These are phyloP conservation scores for Exophiala bonariae DNA, from an alignment of 2,329 filamentous ascomycete species.

Conservation along the genomic window DNA sequence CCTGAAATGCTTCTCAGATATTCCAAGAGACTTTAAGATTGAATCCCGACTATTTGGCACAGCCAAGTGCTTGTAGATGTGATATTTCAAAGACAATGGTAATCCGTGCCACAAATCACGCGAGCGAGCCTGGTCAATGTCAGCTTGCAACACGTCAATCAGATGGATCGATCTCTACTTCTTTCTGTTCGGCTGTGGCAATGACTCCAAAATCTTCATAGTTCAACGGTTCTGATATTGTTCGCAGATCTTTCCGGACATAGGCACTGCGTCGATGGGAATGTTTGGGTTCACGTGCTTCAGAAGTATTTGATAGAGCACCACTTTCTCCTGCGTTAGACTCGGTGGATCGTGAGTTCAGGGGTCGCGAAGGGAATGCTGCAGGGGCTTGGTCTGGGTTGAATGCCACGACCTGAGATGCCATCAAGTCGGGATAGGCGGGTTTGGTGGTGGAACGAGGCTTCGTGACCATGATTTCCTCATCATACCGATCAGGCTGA, in stretches of 20 bases:
- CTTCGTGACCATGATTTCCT: slow-evolving; percentile 24
- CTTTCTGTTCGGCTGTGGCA: too few relatives aligned
- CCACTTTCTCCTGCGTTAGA: too few relatives aligned
- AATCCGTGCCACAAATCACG: slow-evolving; percentile 12
- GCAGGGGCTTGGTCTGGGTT: slow-evolving; percentile 42
- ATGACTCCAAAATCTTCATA: too few relatives aligned
- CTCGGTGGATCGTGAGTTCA: not conserved
- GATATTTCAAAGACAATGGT: slow-evolving; percentile 17
- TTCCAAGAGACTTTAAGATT: slow-evolving; percentile 2
- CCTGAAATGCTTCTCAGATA: slow-evolving; percentile 13
- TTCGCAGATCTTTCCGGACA: too few relatives aligned
- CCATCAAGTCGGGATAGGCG: slow-evolving; percentile 26
- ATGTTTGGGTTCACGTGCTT: too few relatives aligned
- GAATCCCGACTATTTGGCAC: not conserved
- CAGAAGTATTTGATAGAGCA: too few relatives aligned
- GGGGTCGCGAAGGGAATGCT: slow-evolving; percentile 40
- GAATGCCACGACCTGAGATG: slow-evolving; percentile 26
- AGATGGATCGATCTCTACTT: not conserved
- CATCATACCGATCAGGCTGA: slow-evolving; percentile 33
- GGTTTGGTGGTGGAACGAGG: slow-evolving; percentile 16
- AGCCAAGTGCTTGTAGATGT: slow-evolving; percentile 12
- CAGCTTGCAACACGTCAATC: slow-evolving; percentile 3
- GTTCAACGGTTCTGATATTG: too few relatives aligned
- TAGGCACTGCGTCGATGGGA: too few relatives aligned
- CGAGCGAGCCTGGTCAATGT: not conserved